These are phyloP conservation scores for Aspergillus fumigatus DNA, from an alignment of 2,329 filamentous ascomycete genomes.

Conservation along the genomic window DNA sequence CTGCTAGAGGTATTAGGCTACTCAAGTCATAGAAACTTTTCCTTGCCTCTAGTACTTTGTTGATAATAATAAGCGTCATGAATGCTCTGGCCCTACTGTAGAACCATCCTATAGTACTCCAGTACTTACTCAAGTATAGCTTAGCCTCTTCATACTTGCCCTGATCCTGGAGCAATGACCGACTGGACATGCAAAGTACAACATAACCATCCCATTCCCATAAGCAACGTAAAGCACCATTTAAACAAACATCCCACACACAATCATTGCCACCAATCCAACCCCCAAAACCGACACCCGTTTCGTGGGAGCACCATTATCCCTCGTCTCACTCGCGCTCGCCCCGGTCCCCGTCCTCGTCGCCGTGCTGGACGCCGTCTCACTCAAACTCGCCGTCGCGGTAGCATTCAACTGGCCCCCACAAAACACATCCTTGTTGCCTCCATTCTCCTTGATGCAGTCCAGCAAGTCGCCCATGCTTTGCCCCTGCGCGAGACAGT, in stretches of 20 bases:
- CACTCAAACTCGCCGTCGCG: constrained; percentile 29
- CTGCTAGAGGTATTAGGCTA: too few relatives aligned
- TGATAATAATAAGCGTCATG: too few relatives aligned
- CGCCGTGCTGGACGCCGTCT: constrained; percentile 2
- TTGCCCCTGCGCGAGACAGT: constrained; percentile 46
- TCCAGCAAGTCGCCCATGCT: constrained; percentile 29
- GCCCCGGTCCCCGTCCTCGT: constrained; percentile 14
- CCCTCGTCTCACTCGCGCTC: background rate
- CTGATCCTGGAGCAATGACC: too few relatives aligned
- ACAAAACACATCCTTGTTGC: constrained; percentile 44
- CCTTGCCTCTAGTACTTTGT: too few relatives aligned
- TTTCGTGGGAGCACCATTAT: background rate
- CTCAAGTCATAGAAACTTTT: too few relatives aligned
- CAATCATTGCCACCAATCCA: background rate
- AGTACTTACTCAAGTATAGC: too few relatives aligned
- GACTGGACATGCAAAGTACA: too few relatives aligned
- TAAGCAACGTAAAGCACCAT: too few relatives aligned
- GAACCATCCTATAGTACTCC: too few relatives aligned
- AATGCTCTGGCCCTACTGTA: too few relatives aligned
- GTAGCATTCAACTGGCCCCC: constrained; percentile 34
- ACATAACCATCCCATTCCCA: too few relatives aligned
- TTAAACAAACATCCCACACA: background rate
- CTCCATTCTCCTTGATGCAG: constrained; percentile 42
- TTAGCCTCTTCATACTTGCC: too few relatives aligned
- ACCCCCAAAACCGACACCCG: background rate